phyloP scores from a whole-genome alignment of 2,329 filamentous ascomycete species.

The Clonostachys rosea region DNA sequence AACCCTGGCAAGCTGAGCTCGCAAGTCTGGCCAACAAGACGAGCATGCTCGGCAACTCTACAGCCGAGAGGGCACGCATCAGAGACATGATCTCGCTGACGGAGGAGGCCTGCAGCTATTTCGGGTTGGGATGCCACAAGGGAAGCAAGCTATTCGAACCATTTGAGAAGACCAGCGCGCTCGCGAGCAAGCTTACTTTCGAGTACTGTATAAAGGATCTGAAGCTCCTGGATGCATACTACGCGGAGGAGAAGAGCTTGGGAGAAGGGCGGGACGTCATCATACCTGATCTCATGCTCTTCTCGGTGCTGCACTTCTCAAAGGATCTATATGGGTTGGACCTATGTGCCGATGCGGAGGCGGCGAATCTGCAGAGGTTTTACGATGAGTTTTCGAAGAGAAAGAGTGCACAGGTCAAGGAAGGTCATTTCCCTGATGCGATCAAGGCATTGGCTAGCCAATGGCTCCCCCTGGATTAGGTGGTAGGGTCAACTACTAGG shows the following conservation, averaged over 20 bases:
- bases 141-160: neutral
- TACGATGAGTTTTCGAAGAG: too few relatives aligned
- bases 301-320: conserved; percentile 1
- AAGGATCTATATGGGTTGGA: neutral
- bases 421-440: too few relatives aligned
- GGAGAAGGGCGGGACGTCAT: neutral
- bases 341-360: neutral
- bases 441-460: too few relatives aligned
- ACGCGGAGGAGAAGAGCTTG: neutral
- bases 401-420: too few relatives aligned
- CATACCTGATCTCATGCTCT: neutral
- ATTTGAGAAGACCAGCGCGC: neutral
- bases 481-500: too few relatives aligned
- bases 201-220: neutral
- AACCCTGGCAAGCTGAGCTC: conserved; percentile 6
- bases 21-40: neutral
- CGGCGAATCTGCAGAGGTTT: conserved; percentile 10
- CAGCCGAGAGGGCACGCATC: neutral
- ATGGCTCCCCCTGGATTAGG: too few relatives aligned
- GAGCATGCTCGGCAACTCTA: neutral
- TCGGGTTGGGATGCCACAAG: neutral
- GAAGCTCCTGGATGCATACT: neutral
- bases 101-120: neutral
- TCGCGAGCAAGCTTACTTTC: neutral
- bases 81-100: neutral